phyloP scores from a whole-genome alignment of 2,329 filamentous ascomycete genomes.

The Lachnellula suecica region DNA sequence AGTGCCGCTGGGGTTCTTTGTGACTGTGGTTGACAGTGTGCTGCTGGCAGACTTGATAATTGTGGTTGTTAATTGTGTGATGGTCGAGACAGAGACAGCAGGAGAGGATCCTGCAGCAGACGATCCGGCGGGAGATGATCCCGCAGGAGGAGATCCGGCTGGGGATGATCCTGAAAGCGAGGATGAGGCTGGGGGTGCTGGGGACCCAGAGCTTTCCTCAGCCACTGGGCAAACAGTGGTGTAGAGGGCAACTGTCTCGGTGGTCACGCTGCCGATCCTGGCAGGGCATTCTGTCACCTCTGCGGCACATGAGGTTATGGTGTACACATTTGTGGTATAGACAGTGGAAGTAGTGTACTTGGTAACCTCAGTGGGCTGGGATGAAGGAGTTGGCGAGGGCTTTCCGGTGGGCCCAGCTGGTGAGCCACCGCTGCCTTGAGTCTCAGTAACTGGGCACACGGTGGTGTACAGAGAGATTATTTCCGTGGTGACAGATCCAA shows the following conservation, averaged over 20 bases:
- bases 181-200: background rate
- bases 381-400: slow-evolving; percentile 1
- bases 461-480: slow-evolving; percentile 37
- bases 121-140: background rate
- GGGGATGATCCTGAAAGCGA: background rate
- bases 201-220: no score
- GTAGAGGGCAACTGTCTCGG: slow-evolving; percentile 25
- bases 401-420: background rate
- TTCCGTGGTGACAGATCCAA: slow-evolving; percentile 33
- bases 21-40: background rate
- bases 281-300: slow-evolving; percentile 28
- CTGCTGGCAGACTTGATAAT: background rate
- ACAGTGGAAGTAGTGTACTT: slow-evolving; percentile 42
- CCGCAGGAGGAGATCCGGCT: background rate
- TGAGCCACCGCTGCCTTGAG: background rate
- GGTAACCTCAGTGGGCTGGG: slow-evolving; percentile 1
- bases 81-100: background rate
- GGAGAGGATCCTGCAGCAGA: background rate
- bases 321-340: slow-evolving; percentile 44
- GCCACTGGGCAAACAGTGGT: slow-evolving; percentile 28
- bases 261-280: slow-evolving; percentile 18
- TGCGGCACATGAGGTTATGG: slow-evolving; percentile 25
- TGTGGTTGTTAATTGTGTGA: background rate
- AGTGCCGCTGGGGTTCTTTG: background rate
- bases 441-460: slow-evolving; percentile 34